Conservation (phyloP, 2,329 filamentous ascomycete species). For the Fusarium euwallaceae region DNA sequence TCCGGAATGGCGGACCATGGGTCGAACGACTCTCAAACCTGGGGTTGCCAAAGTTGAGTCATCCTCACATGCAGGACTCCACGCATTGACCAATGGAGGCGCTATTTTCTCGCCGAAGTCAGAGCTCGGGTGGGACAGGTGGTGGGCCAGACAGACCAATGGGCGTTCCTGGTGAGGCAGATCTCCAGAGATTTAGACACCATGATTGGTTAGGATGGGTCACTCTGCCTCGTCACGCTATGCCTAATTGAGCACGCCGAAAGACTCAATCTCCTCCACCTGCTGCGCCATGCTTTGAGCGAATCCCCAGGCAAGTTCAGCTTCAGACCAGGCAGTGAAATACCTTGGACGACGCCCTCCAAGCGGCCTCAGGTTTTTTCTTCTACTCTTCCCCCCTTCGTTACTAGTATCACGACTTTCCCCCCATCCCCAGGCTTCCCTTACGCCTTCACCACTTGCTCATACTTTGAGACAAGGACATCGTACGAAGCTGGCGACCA, state of each 20-base stretch:
- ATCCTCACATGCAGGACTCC: constrained; percentile 39
- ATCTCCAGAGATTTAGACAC: neutral
- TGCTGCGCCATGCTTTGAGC: constrained; percentile 49
- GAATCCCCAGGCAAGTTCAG: constrained; percentile 30
- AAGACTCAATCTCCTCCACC: constrained; percentile 54
- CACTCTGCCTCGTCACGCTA: constrained; percentile 46
- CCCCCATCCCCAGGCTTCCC: constrained; percentile 13
- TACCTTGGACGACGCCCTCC: constrained; percentile 52
- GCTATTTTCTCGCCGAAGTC: constrained; percentile 52
- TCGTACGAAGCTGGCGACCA: constrained; percentile 35
- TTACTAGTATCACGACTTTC: constrained; percentile 17
- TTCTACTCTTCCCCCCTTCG: constrained; percentile 32
- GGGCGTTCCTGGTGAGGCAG: neutral
- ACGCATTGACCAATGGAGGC: constrained; percentile 51
- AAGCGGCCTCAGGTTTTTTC: constrained; percentile 51
- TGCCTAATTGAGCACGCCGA: constrained; percentile 59
- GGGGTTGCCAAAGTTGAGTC: constrained; percentile 50
- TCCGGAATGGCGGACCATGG: constrained; percentile 12
- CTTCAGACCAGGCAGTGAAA: constrained; percentile 50
- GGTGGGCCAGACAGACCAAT: constrained; percentile 50
- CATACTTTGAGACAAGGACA: constrained; percentile 10
- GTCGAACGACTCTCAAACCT: constrained; percentile 39
- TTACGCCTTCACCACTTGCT: neutral
- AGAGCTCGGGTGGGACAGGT: constrained; percentile 44
- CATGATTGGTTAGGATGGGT: constrained; percentile 47